Conservation (phyloP, 805 yeast genomes). For the Jamesozyma hellenica region DNA sequence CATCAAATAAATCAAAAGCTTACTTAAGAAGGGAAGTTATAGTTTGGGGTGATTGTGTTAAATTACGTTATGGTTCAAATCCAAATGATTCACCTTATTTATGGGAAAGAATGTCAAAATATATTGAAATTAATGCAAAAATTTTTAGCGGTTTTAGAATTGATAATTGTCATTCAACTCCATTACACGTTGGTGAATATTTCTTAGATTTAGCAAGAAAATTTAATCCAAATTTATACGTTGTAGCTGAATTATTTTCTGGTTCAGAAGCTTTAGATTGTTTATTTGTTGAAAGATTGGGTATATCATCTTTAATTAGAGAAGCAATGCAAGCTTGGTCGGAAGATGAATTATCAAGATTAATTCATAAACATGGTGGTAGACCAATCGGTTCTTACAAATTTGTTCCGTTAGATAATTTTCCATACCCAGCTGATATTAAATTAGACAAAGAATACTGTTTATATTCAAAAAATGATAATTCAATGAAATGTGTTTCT, state of each 20-base stretch:
- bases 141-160: constrained; percentile 81
- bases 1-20: constrained; percentile 66
- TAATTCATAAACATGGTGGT: constrained; percentile 90
- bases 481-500: constrained; percentile 32
- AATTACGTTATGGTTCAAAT: constrained; percentile 69
- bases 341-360: constrained; percentile 72
- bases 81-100: constrained; percentile 80
- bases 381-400: constrained; percentile 87
- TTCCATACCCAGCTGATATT: constrained; percentile 52
- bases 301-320: constrained; percentile 78
- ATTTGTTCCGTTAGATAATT: constrained; percentile 67
- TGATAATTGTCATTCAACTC: constrained; percentile 95
- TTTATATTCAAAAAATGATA: constrained; percentile 8
- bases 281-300: constrained; percentile 80
- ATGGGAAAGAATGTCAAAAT: constrained; percentile 81
- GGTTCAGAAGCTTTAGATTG: constrained; percentile 90
- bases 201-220: constrained; percentile 79
- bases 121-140: constrained; percentile 60
- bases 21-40: constrained; percentile 87
- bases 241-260: constrained; percentile 87
- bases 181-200: constrained; percentile 85
- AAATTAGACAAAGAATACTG: constrained; percentile 30
- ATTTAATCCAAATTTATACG: constrained; percentile 76
- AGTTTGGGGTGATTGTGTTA: constrained; percentile 96
- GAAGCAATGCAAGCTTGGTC: constrained; percentile 98